Evolutionary conservation across 2,329 filamentous ascomycete genomes (phyloP).

Genomic region (Colletotrichum scovillei): DNA sequence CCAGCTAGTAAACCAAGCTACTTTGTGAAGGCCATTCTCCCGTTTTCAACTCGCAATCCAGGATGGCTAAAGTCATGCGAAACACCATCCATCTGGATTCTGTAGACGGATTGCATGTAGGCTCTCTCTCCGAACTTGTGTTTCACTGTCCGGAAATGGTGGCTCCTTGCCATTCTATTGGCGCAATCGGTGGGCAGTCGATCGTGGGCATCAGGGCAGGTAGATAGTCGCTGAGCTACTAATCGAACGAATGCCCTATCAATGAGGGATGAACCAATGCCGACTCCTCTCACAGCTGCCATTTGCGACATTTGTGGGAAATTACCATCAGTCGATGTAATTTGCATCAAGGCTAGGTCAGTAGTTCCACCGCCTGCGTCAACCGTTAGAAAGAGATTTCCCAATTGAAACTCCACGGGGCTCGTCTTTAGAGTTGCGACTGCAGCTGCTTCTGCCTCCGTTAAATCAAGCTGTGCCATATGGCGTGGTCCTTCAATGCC

Average conservation of each 20-base stretch:
- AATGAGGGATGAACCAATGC: conserved; percentile 58
- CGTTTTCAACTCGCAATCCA: conserved; percentile 51
- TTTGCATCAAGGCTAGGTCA: conserved; percentile 56
- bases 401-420: conserved; percentile 49
- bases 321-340: conserved; percentile 43
- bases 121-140: conserved; percentile 58
- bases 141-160: conserved; percentile 51
- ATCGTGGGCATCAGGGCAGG: conserved; percentile 47
- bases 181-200: conserved; percentile 51
- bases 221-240: conserved; percentile 49
- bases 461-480: conserved; percentile 55
- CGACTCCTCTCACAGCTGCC: conserved; percentile 55
- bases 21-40: conserved; percentile 53
- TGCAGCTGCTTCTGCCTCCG: conserved; percentile 60
- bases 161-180: conserved; percentile 49
- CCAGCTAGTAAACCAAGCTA: conserved; percentile 38
- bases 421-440: conserved; percentile 58
- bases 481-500: conserved; percentile 53
- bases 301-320: conserved; percentile 48
- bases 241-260: conserved; percentile 54
- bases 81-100: conserved; percentile 56
- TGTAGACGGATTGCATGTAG: conserved; percentile 53
- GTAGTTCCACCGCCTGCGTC: conserved; percentile 61
- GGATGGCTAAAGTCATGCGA: conserved; percentile 51
- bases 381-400: conserved; percentile 55